A percentile compares a stretch with the other conserved stretches of the same genome.
Conservation (phyloP, 768 basidiomycete genomes). For the Russula vinacea region DNA sequence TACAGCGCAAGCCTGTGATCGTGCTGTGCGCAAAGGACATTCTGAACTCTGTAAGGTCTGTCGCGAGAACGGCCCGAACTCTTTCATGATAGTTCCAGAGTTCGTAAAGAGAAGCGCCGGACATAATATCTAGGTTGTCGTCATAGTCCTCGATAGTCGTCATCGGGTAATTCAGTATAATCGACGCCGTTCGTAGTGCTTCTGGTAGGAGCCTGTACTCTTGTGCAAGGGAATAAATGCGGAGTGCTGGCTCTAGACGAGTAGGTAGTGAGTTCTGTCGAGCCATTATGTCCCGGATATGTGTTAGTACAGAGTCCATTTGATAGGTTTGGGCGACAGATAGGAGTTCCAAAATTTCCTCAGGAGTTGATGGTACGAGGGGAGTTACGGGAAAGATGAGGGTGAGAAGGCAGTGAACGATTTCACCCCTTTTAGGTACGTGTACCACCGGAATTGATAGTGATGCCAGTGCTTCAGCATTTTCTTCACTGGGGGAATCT, state of each 20-base stretch:
- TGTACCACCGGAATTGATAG: neutral
- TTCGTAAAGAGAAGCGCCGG: constrained; percentile 2
- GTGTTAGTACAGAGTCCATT: neutral
- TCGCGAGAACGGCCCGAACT: neutral
- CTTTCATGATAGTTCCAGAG: constrained; percentile 15
- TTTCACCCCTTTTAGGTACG: neutral
- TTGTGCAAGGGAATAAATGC: no score
- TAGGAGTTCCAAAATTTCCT: constrained; percentile 7
- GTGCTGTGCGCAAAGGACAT: no score
- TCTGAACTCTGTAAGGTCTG: neutral
- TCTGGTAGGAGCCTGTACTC: no score
- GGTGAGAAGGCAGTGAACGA: constrained; percentile 11
- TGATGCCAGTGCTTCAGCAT: neutral
- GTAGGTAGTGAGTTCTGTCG: neutral
- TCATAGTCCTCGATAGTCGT: no score
- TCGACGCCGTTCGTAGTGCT: no score
- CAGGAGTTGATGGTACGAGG: neutral
- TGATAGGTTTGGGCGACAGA: constrained; percentile 6
- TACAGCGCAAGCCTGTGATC: neutral
- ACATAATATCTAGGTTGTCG: no score
- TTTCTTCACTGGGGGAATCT: neutral
- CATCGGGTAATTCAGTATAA: no score
- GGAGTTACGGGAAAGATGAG: constrained; percentile 12
- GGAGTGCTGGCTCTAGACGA: constrained; percentile 4
- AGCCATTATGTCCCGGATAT: neutral